Percentiles rank a stretch among this genome's conserved stretches.
phyloP scores from a whole-genome alignment of 441 rosid species.

The Hura crepitans region DNA sequence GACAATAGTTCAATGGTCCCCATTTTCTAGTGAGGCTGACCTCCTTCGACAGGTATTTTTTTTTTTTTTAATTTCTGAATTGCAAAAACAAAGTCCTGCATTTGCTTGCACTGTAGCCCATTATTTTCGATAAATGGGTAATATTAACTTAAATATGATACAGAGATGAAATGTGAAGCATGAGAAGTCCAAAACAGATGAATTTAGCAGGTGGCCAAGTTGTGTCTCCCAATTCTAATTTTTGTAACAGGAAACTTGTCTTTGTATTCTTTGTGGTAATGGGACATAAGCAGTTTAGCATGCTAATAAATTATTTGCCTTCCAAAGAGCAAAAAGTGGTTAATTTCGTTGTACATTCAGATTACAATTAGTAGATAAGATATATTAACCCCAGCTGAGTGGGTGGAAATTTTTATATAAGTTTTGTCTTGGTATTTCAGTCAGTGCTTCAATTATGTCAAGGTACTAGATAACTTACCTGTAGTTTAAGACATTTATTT shows the following conservation, averaged over 20 bases:
- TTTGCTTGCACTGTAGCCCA: not conserved
- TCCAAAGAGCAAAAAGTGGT: not conserved
- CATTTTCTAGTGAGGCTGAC: constrained; percentile 64
- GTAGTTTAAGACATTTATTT: not conserved
- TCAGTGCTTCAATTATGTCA: not conserved
- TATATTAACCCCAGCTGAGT: not conserved
- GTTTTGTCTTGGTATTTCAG: not conserved
- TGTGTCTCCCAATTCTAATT: not conserved
- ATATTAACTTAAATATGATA: not conserved
- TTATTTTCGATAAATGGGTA: not conserved
- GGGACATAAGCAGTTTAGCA: not conserved
- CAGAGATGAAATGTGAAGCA: not conserved
- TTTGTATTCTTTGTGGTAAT: not conserved
- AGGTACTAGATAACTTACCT: not conserved
- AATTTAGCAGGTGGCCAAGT: constrained; percentile 1
- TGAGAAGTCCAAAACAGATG: not conserved
- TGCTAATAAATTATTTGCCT: not conserved
- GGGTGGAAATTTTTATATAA: not conserved
- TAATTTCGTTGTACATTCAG: not conserved
- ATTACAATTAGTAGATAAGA: not conserved
- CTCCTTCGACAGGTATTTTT: constrained; percentile 71
- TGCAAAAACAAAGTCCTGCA: not conserved
- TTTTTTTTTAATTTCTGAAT: not conserved
- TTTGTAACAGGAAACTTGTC: not conserved
- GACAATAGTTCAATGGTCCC: constrained; percentile 76